Base-by-base conservation (phyloP, 495 filamentous ascomycete species). In the Penicillium herquei region DNA sequence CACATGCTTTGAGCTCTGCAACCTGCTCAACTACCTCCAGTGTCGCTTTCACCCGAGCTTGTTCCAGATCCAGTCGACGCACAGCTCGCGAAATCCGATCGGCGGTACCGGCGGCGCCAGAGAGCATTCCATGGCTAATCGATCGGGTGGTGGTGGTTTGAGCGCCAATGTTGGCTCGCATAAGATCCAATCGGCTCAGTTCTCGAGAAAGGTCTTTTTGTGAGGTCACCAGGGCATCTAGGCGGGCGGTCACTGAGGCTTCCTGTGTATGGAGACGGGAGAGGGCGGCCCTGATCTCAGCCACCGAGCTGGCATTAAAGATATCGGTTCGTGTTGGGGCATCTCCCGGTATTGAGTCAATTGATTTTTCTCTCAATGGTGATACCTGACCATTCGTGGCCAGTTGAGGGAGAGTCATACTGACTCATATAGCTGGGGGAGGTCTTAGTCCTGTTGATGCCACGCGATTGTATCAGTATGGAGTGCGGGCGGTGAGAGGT, bases 1-100 rank as follows among this genome's bases (percentile, higher is more conserved):
- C 90, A 65, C 94, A 98, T 7, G 92, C 85, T 70, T 97, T 97
- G 45, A 98, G 87, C 74, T 98, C 94, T 7, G 90, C 86, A 6
- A 98, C 95, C 69, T 96, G 92, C 65, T 97, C 93, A 4, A 98
- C 94, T 18, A 98, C 92, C 35, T 87, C 85, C 46, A 98, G 74
- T 7, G 95, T 98, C 21, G 89, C 86, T 60, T 91, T 89, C 7
- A 98, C 95, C 31, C 90, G 82, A 10, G 87, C 84, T 73, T 98
- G 93, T 72, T 98, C 94, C 12, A 88, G 77, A 65, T 98, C 94
- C 13, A 98, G 83, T 9, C 83, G 78, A 56, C 89, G 89, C 40
- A 98, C 94, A 11, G 91, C 88, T 61, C 80, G 79, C 12, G 91
- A 94, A 60, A 98, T 90, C 49, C 89, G 87, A 14, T 83, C 81